Base-by-base conservation (phyloP, 441 rosid species). In the Populus trichocarpa region DNA sequence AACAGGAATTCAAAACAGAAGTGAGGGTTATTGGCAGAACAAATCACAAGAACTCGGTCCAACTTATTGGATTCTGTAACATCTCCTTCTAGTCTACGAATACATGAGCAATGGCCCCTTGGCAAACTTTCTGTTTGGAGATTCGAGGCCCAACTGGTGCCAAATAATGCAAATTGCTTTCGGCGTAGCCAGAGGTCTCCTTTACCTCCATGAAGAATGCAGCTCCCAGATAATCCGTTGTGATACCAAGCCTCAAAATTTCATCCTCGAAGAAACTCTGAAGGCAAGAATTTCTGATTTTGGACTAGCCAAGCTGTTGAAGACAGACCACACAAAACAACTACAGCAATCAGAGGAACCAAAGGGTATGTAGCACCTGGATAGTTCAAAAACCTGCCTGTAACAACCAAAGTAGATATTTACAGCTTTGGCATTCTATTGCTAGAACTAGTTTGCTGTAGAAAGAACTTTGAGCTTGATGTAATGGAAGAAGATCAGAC, bases 361-460 rank as follows among this genome's bases (percentile, higher is more conserved):
- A 86, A 76, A 72, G 90, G 89, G 7, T 85, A 86, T 38, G 80
- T 84, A 4, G 84, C 85, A 6, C 84, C 90, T 1, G 90, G 83
- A 79, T 89, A 89, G 92, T 85, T 85, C 69, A 78, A 63, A 73
- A 83, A 78, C 84, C 72, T 81, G 79, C 87, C 89, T 3, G 72
- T 90, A 18, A 85, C 91, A 10, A 83, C 75, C 30, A 85, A 88
- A 69, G 92, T 89, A 1, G 93, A 92, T 61, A 84, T 86, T 3
- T 87, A 86, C 83, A 86, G 89, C 83, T 89, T 87, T 30, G 89
- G 94, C 20, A 81, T 86, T 28, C 35, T 87, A 71, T 66, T 87
- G 46, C 77, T 89, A 5, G 92, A 89, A 78, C 81, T 85, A 40
- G 67, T 86, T 4, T 87, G 82, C 61, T 83, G 89, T 32, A 77